Percentiles rank a stretch among this genome's conserved stretches.
Conservation (phyloP, 2,329 filamentous ascomycete genomes). For the Neofusicoccum parvum region DNA sequence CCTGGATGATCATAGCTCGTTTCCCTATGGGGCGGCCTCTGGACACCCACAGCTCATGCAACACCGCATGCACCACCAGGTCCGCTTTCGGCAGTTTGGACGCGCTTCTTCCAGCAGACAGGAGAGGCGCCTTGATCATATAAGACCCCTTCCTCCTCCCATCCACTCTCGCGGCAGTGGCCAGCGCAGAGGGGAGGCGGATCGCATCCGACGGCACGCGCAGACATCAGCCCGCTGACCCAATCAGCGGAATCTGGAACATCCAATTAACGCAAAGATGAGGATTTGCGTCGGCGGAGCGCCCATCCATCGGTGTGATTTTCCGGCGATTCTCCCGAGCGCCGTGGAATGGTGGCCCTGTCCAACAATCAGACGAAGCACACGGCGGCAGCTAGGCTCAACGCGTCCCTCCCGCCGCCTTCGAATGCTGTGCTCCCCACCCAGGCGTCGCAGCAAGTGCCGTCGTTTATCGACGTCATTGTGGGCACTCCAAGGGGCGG, state of each 20-base stretch:
- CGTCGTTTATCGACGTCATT: slow-evolving; percentile 11
- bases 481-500: slow-evolving; percentile 18
- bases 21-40: slow-evolving; percentile 8
- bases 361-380: slow-evolving; percentile 18
- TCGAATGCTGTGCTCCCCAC: slow-evolving; percentile 9
- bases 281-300: slow-evolving; percentile 19
- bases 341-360: slow-evolving; percentile 6
- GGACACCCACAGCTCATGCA: slow-evolving; percentile 15
- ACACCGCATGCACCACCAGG: slow-evolving; percentile 10
- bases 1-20: slow-evolving; percentile 15
- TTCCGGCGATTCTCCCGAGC: slow-evolving; percentile 22
- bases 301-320: slow-evolving; percentile 22
- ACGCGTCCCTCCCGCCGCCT: slow-evolving; percentile 8
- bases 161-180: slow-evolving; percentile 12
- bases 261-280: slow-evolving; percentile 21
- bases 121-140: slow-evolving; percentile 6
- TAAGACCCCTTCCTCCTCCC: slow-evolving; percentile 7
- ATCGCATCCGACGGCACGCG: slow-evolving; percentile 18
- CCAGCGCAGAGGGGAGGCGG: slow-evolving; percentile 18
- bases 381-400: slow-evolving; percentile 16
- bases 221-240: slow-evolving; percentile 12
- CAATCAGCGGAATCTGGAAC: slow-evolving; percentile 3
- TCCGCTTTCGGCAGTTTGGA: slow-evolving; percentile 19
- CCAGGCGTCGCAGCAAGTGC: slow-evolving; percentile 5
- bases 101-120: slow-evolving; percentile 10